These are phyloP conservation scores for Phytophthora cajani DNA, from an alignment of 352 stramenopile species.

Conservation along the genomic window DNA sequence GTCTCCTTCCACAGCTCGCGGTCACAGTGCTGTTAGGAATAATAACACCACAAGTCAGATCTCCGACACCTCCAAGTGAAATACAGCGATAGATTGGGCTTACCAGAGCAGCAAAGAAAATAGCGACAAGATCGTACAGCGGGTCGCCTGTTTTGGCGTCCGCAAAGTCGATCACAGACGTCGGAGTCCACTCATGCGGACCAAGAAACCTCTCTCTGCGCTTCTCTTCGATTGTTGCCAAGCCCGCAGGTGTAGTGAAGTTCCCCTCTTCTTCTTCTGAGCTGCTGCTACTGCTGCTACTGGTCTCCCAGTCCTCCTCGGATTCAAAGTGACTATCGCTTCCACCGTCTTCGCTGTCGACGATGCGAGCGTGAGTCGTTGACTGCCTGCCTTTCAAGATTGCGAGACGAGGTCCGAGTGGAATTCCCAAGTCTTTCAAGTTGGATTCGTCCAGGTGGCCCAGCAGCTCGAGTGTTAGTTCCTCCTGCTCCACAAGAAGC, in stretches of 20 bases:
- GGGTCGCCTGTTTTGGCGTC: constrained; percentile 88
- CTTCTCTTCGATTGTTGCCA: constrained; percentile 42
- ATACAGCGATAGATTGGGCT: constrained; percentile 16
- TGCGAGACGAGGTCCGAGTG: constrained; percentile 61
- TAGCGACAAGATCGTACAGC: constrained; percentile 84
- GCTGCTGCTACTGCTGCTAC: constrained; percentile 60
- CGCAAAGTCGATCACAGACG: constrained; percentile 87
- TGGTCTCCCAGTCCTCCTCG: constrained; percentile 62
- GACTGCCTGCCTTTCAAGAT: constrained; percentile 50
- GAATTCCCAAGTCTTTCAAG: constrained; percentile 65
- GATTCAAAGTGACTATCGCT: constrained; percentile 25
- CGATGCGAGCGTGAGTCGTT: constrained; percentile 17
- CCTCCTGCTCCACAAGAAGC: constrained; percentile 62
- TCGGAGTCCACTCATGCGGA: constrained; percentile 59
- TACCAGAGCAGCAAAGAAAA: constrained; percentile 85
- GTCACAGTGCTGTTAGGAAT: constrained; percentile 68
- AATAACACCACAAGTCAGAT: constrained; percentile 18
- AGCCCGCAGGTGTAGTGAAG: constrained; percentile 20
- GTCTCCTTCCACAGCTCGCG: constrained; percentile 61
- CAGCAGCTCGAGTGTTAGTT: constrained; percentile 62
- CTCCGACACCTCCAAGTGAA: neutral
- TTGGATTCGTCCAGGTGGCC: constrained; percentile 51
- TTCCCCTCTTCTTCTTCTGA: constrained; percentile 50
- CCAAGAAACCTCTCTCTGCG: constrained; percentile 61
- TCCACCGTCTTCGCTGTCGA: constrained; percentile 39